A percentile compares a stretch with the other conserved stretches of the same genome.
Evolutionary conservation across 306 rosid species (phyloP).

Genomic region (Vicia faba): DNA sequence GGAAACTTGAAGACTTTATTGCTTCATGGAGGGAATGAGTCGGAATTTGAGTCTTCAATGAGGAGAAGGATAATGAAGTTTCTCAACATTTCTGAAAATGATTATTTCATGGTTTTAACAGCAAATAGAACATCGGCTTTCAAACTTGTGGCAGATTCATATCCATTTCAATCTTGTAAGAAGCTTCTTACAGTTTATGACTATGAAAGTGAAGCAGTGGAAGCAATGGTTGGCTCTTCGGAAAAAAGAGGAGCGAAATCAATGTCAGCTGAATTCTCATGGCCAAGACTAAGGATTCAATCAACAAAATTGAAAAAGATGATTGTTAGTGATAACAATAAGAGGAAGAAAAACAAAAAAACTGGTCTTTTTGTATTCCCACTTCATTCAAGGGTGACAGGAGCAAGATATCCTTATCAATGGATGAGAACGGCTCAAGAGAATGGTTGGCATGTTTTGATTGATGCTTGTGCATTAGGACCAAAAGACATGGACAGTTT

Average conservation of each 20-base stretch:
- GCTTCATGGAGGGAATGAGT: conserved; percentile 68
- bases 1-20: conserved; percentile 78
- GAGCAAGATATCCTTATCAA: conserved; percentile 84
- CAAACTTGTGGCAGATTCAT: conserved; percentile 81
- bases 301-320: conserved; percentile 73
- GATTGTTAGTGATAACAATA: conserved; percentile 59
- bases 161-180: conserved; percentile 64
- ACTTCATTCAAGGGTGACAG: conserved; percentile 88
- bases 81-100: conserved; percentile 72
- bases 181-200: conserved; percentile 90
- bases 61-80: conserved; percentile 71
- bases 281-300: conserved; percentile 84
- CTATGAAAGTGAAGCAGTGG: conserved; percentile 89
- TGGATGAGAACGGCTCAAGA: conserved; percentile 97
- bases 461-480: conserved; percentile 92
- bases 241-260: conserved; percentile 79
- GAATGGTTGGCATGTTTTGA: conserved; percentile 83
- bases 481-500: conserved; percentile 94
- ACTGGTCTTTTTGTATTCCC: conserved; percentile 92
- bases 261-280: conserved; percentile 85
- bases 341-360: conserved; percentile 60
- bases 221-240: conserved; percentile 65
- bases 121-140: conserved; percentile 93
- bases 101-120: conserved; percentile 89
- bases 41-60: conserved; percentile 76